Base-by-base conservation (phyloP, 2,329 filamentous ascomycete species). In the Fusarium musae region DNA sequence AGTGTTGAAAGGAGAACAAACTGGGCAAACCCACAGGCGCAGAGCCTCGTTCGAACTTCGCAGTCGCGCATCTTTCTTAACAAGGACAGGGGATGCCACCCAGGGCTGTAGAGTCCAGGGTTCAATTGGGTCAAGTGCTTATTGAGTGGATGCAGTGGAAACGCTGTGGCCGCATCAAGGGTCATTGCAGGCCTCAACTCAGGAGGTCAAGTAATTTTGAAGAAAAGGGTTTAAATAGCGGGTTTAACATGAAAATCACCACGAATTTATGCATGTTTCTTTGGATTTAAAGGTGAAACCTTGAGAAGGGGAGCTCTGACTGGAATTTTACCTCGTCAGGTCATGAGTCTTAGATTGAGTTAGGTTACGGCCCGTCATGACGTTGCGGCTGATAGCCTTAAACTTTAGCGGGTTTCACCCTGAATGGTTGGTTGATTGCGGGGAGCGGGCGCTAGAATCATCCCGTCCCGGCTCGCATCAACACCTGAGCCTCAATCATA, bases 31-130 rank as follows among this genome's bases (percentile, higher is more conserved):
- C 32, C 53, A 57, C 59, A 64, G 39, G 37, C 40, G 16, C 50
- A 73, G 71, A 73, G 71, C 71, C 71, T 74, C 50, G 59, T 65
- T 74, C 59, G 67, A 69, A 52, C 62, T 58, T 60, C 56, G 49
- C 60, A 44, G 42, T 68, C 49, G 57, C 58, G 32, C 66, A 70
- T 53, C 59, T 70, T 57, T 36, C 21, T 32, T 21, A 21, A 32
- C 40, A 49, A 36, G 53, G 42, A 63, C 71, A 64, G 70, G 66
- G 70, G 56, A 63, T 40, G 42, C n/a, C 42, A 47, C 63, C 59
- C 60, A 73, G 60, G 60, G 70, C 65, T 73, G 52, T 32, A 37
- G 36, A 67, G 70, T 59, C 70, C 36, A 32, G 71, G 67, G 71
- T 60, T 59, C 60, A 47, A 73, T 74, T 73, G 71, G 71, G 59